Evolutionary conservation across 345 rosid species (phyloP).

Genomic region (Eucalyptus dawsonii): DNA sequence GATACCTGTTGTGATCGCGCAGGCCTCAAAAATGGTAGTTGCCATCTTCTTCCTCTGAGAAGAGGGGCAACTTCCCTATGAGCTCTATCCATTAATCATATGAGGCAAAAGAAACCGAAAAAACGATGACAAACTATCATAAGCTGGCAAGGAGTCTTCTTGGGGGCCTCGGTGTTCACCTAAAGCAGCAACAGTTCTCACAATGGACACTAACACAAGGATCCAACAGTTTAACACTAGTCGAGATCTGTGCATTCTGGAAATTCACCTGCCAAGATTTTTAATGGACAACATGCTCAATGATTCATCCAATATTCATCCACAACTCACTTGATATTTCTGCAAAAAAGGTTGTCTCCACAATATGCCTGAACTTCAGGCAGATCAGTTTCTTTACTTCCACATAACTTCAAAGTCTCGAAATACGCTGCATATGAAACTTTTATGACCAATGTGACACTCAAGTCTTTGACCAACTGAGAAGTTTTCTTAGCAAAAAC

Average conservation of each 20-base stretch:
- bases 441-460: not conserved
- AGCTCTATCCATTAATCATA: not conserved
- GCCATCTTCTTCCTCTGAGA: not conserved
- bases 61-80: not conserved
- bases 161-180: not conserved
- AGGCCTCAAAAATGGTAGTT: not conserved
- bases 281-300: not conserved
- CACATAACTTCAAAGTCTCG: not conserved
- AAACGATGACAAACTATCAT: not conserved
- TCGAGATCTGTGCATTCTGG: not conserved
- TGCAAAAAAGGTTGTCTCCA: not conserved
- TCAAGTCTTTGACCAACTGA: too few relatives aligned
- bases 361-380: not conserved
- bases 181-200: not conserved
- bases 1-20: not conserved
- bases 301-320: not conserved
- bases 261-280: not conserved
- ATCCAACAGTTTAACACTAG: not conserved
- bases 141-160: not conserved
- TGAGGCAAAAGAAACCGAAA: not conserved
- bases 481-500: too few relatives aligned
- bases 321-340: not conserved
- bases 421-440: not conserved
- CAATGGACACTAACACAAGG: not conserved
- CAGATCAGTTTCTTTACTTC: not conserved